phyloP scores from a whole-genome alignment of 2,329 filamentous ascomycete species.

The Aspergillus aculeatinus region DNA sequence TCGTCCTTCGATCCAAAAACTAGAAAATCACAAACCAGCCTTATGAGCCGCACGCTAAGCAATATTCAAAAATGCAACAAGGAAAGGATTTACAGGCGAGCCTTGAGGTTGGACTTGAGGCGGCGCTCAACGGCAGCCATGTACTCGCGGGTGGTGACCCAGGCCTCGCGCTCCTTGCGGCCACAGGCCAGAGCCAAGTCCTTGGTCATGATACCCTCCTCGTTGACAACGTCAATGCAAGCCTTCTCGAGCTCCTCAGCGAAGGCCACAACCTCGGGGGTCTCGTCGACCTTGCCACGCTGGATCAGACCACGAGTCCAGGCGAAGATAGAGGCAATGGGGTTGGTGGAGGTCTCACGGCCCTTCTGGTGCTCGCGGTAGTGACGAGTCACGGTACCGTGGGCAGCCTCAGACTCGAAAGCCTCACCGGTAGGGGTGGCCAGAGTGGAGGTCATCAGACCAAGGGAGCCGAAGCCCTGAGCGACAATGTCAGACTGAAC shows the following conservation, averaged over 20 bases:
- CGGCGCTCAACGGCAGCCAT: slow-evolving; percentile 87
- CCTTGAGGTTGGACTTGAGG: slow-evolving; percentile 69
- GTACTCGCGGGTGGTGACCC: slow-evolving; percentile 91
- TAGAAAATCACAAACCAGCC: slow-evolving; percentile 4
- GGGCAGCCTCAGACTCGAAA: slow-evolving; percentile 95
- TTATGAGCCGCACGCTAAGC: slow-evolving; percentile 13
- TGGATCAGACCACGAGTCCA: slow-evolving; percentile 95
- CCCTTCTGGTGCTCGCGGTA: slow-evolving; percentile 99
- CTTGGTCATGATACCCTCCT: slow-evolving; percentile 98
- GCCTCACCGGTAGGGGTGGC: slow-evolving; percentile 96
- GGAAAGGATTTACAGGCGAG: slow-evolving; percentile 32
- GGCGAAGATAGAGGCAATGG: slow-evolving; percentile 97
- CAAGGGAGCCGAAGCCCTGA: slow-evolving; percentile 95
- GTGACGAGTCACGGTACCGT: slow-evolving; percentile 97
- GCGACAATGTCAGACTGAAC: slow-evolving; percentile 98
- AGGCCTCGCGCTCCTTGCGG: slow-evolving; percentile 77
- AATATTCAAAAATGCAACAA: slow-evolving; percentile 17
- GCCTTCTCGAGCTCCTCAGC: slow-evolving; percentile 90
- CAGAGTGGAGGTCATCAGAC: slow-evolving; percentile 96
- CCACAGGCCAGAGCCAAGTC: slow-evolving; percentile 94
- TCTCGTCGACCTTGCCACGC: slow-evolving; percentile 87
- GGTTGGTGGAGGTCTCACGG: slow-evolving; percentile 95
- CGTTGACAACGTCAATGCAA: slow-evolving; percentile 89
- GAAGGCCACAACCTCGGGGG: slow-evolving; percentile 88
- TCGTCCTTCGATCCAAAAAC: slow-evolving; percentile 11